A percentile compares a stretch with the other conserved stretches of the same genome.
Conservation (phyloP, 2,329 filamentous ascomycete genomes). For the Macrophomina pseudophaseolina region DNA sequence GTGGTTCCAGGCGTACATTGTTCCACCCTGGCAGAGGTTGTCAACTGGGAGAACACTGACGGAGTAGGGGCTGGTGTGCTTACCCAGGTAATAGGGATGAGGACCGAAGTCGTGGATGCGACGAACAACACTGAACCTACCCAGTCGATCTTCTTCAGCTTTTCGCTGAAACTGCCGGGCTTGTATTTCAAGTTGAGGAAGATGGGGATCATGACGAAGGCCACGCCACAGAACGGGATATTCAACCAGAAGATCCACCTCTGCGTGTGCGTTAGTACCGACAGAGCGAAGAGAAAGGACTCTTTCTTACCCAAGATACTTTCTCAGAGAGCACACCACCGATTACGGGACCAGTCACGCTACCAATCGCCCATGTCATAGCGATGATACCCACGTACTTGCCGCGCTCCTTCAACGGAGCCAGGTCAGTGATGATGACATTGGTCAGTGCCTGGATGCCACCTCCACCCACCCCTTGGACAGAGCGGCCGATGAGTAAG, state of each 20-base stretch:
- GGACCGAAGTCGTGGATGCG: constrained; percentile 58
- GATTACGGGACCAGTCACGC: constrained; percentile 41
- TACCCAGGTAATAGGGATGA: constrained; percentile 62
- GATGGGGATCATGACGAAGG: constrained; percentile 42
- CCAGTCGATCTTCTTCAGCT: constrained; percentile 63
- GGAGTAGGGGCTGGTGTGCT: constrained; percentile 25
- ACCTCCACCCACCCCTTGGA: constrained; percentile 60
- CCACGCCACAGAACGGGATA: constrained; percentile 42
- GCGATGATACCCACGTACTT: constrained; percentile 34
- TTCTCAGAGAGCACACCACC: constrained; percentile 37
- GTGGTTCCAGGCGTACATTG: constrained; percentile 32
- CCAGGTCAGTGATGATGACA: constrained; percentile 30
- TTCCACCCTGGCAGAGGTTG: constrained; percentile 34
- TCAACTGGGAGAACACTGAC: no score
- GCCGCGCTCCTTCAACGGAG: constrained; percentile 30
- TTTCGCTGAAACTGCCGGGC: constrained; percentile 45
- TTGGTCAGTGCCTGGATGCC: constrained; percentile 54
- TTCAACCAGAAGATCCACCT: constrained; percentile 50
- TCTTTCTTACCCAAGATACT: constrained; percentile 30
- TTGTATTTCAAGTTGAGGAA: constrained; percentile 47
- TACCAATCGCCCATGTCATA: constrained; percentile 38
- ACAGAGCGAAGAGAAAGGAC: background rate
- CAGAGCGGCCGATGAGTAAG: constrained; percentile 50
- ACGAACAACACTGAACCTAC: constrained; percentile 63
- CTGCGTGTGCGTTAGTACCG: constrained; percentile 25